These are phyloP conservation scores for Harringtonia lauricola DNA, from an alignment of 2,329 filamentous ascomycete species.

Conservation along the genomic window DNA sequence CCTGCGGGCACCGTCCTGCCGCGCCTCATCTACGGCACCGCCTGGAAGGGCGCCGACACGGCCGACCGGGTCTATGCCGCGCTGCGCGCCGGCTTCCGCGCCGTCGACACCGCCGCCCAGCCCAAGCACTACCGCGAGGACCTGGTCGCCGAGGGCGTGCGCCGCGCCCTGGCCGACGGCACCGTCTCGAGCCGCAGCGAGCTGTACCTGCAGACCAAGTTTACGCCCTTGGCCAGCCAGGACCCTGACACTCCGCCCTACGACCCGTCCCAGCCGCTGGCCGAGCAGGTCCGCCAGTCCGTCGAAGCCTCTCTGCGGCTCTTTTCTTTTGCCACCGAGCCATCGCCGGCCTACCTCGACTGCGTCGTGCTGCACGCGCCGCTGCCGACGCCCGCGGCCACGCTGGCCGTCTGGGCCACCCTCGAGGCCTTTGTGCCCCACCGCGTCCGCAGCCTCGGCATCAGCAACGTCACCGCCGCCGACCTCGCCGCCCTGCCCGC, in stretches of 20 bases:
- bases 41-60: conserved; percentile 70
- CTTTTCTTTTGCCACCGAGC: conserved; percentile 31
- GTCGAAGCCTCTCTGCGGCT: conserved; percentile 56
- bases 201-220: conserved; percentile 76
- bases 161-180: conserved; percentile 46
- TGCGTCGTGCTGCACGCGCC: conserved; percentile 63
- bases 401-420: conserved; percentile 53
- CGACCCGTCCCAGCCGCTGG: conserved; percentile 42
- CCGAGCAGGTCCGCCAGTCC: conserved; percentile 55
- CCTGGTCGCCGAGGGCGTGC: conserved; percentile 56
- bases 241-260: conserved; percentile 47
- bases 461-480: conserved; percentile 59
- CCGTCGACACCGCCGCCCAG: conserved; percentile 68
- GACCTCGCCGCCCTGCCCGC: conserved; percentile 42
- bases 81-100: conserved; percentile 57
- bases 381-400: conserved; percentile 29
- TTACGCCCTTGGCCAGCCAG: conserved; percentile 54
- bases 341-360: conserved; percentile 44
- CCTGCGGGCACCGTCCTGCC: conserved; percentile 29
- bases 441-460: conserved; percentile 55
- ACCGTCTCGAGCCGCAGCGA: conserved; percentile 39
- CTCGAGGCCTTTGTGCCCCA: conserved; percentile 57
- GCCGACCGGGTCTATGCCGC: conserved; percentile 58
- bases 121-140: conserved; percentile 68
- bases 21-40: conserved; percentile 63